Evolutionary conservation across 108 stramenopile species (phyloP).

Genomic region (Nannochloropsis gaditana): DNA sequence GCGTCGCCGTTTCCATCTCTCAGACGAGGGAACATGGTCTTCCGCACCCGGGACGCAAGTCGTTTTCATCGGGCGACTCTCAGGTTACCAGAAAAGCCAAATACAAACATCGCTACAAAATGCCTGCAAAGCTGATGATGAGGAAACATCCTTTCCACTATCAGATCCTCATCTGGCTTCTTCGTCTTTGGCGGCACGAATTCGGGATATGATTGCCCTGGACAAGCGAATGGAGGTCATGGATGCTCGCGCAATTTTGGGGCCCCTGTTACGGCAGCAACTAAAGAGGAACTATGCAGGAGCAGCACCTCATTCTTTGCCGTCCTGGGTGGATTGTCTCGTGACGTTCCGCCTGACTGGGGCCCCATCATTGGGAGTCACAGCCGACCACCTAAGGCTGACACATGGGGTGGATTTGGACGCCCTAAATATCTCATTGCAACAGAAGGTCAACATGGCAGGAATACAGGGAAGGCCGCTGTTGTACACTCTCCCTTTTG

Average conservation of each 20-base stretch:
- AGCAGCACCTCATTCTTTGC: neutral
- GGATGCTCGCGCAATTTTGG: neutral
- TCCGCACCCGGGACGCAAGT: neutral
- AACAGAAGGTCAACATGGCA: neutral
- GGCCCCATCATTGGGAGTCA: neutral
- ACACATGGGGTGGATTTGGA: constrained; percentile 2
- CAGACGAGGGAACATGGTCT: neutral
- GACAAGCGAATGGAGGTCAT: neutral
- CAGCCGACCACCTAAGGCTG: neutral
- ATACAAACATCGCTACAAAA: neutral
- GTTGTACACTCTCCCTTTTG: neutral
- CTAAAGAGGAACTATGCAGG: neutral
- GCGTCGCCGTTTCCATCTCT: neutral
- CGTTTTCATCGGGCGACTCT: neutral
- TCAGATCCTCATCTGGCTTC: neutral
- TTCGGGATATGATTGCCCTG: neutral
- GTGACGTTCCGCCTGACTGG: constrained; percentile 14
- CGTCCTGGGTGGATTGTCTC: neutral
- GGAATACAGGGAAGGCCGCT: neutral
- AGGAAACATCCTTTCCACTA: neutral
- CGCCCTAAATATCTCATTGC: neutral
- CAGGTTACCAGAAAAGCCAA: neutral
- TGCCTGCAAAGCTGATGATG: neutral
- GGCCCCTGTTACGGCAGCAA: neutral
- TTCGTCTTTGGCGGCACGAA: neutral